Evolutionary conservation across 2,329 filamentous ascomycete species (phyloP).

Genomic region (Atkinsonella hypoxylon): DNA sequence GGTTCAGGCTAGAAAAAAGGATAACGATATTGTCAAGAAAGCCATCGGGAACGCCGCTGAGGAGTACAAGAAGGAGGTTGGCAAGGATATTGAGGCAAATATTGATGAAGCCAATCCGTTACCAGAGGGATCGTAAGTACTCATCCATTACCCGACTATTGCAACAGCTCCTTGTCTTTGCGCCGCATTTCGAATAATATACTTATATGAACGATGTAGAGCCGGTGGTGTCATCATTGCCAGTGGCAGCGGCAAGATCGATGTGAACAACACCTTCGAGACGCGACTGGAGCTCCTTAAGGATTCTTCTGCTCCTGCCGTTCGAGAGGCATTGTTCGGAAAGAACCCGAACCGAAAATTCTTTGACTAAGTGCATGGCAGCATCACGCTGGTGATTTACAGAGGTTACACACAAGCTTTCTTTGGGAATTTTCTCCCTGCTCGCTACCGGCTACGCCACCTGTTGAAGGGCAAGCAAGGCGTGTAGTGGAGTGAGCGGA

Average conservation of each 20-base stretch:
- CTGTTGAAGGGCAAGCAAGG: slow-evolving; percentile 6
- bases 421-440: not conserved
- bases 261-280: slow-evolving; percentile 97
- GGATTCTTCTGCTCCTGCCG: slow-evolving; percentile 69
- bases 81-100: slow-evolving; percentile 55
- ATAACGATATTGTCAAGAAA: slow-evolving; percentile 63
- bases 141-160: not conserved
- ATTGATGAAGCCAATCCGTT: slow-evolving; percentile 71
- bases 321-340: slow-evolving; percentile 81
- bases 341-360: slow-evolving; percentile 94
- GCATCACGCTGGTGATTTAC: not conserved
- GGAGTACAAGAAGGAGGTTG: slow-evolving; percentile 73
- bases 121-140: slow-evolving; percentile 69
- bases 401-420: not conserved
- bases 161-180: not conserved
- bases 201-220: slow-evolving; percentile 32
- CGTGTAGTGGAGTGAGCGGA: not conserved
- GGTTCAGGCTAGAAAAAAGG: slow-evolving; percentile 67
- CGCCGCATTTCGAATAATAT: not conserved
- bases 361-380: slow-evolving; percentile 56
- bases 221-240: slow-evolving; percentile 73
- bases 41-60: slow-evolving; percentile 64
- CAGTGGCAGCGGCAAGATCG: slow-evolving; percentile 82
- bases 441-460: slow-evolving; percentile 5
- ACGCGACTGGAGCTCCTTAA: slow-evolving; percentile 78